Base-by-base conservation (phyloP, 495 filamentous ascomycete genomes). In the Aspergillus steynii region DNA sequence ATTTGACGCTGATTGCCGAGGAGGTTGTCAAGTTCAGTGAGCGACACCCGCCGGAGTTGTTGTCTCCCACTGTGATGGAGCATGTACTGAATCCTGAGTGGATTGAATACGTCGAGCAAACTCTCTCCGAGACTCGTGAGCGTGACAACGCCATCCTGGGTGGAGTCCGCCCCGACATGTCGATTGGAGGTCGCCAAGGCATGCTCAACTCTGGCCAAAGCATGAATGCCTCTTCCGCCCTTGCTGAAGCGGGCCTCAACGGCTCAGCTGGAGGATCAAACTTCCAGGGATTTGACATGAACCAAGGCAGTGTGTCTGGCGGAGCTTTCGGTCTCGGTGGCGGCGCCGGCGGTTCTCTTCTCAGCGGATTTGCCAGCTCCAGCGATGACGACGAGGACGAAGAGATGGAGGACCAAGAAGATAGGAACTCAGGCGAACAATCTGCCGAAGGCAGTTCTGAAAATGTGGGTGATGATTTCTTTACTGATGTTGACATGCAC, bases 1-100 rank as follows among this genome's bases (percentile, higher is more conserved):
- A 99, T 71, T 80, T 99, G 47, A 99, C 95, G 0, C 84, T 99
- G 14, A 96, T 99, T 59, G 96, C 95, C 14, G 95, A 99, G 72
- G 95, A 99, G 71, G 96, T 99, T 20, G 95, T 97, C 63, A 98
- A 98, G 74, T 99, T 98, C 72, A 94, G 92, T 45, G 94, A 98
- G 73, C 87, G 96, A 26, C 91, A 97, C 73, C 88, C 93, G 25
- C 89, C 92, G 3, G 94, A 97, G 71, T 73, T 94, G 50, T 83
- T 98, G 5, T 92, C 90, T 25, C 89, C 90, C 54, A 81, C 83
- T 10, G 94, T 99, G 4, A 77, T 97, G 67, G 90, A 97, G 57
- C 91, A 89, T 62, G 92, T 97, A 26, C 88, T 93, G 78, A 88
- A 90, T 63, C 83, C 85, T 25, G 86, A 91, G 55, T 99, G 95